phyloP scores from a whole-genome alignment of 352 stramenopile species.

The Globisporangium yorkense region DNA sequence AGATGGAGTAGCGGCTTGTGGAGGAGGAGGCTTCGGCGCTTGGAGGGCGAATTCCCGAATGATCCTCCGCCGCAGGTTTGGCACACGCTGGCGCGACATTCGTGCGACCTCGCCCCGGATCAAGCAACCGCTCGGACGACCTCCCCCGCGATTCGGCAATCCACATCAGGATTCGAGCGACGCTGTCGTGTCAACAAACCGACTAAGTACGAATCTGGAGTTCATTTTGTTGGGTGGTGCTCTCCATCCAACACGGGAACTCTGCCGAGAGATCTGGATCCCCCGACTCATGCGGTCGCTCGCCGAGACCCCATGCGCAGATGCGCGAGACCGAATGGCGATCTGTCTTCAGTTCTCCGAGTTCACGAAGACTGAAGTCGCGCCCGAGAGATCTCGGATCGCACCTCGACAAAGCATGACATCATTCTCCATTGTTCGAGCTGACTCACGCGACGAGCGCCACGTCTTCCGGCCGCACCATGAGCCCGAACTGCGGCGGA shows the following conservation, averaged over 20 bases:
- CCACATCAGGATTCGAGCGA: not conserved
- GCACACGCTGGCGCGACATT: conserved; percentile 6
- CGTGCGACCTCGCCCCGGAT: not conserved
- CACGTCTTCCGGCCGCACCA: conserved; percentile 55
- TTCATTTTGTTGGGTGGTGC: too few relatives aligned
- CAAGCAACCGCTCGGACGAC: not conserved
- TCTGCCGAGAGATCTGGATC: too few relatives aligned
- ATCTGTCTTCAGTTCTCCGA: too few relatives aligned
- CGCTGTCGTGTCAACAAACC: not conserved
- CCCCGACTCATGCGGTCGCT: too few relatives aligned
- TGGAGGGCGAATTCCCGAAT: conserved; percentile 14
- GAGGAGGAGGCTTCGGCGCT: not conserved
- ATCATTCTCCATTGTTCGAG: too few relatives aligned
- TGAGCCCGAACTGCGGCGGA: conserved; percentile 44
- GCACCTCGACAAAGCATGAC: not conserved
- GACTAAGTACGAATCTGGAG: not conserved
- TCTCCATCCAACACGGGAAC: too few relatives aligned
- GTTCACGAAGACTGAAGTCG: too few relatives aligned
- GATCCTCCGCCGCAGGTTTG: not conserved
- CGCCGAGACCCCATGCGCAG: too few relatives aligned
- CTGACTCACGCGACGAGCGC: conserved; percentile 7
- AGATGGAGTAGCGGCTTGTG: too few relatives aligned
- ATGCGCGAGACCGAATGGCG: too few relatives aligned
- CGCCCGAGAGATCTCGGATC: not conserved
- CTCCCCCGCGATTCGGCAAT: not conserved